Evolutionary conservation across 192 early-diverging fungal genomes (phyloP), one percentile per base, ranked within the genome.

Genomic region (Mortierella hygrophila): DNA sequence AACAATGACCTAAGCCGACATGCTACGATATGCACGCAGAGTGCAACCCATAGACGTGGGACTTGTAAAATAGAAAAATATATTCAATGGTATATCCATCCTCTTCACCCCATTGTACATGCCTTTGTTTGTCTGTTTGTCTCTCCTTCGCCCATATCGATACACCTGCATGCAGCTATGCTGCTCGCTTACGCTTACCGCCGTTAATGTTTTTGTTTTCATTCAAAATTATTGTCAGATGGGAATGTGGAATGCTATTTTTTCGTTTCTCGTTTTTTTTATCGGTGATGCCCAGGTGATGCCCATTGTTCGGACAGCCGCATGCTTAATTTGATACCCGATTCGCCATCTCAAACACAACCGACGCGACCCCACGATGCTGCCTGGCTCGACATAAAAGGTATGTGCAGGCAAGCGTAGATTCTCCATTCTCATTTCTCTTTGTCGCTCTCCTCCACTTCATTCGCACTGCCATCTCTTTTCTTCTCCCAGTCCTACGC

Each of bases 261-360:
- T 32, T 54, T 2, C 9, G 3, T 78, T 11, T 46, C 5, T 4
- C 1, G 1, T 40, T 44, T 60, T 4, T 60, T 4, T 42, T 63
- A 32, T 11, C 38, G 57, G 2, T 46, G 68, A 11, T 32, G 32
- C 65, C 10, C 26, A 68, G 57, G 2, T 46, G 68, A 11, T 32
- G 32, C 65, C 10, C 26, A 68, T 32, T 68, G 38, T 46, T 46
- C 44, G 38, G 38, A 26, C 6, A 8, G 60, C 29, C 29, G 29
- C 60, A 32, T 29, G 8, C n/a, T 41, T 42, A 23, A 23, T 41
- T 42, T 21, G 20, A 55, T 9, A 35, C 18, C 4, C 73, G 8
- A n/a, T 8, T 10, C n/a, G 1, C 26, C 35, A 78, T 83, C 81
- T 78, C 76, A 72, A 83, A 83, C 71, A 46, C 70, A 76, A 78